Evolutionary conservation across 805 yeast species (phyloP).

Genomic region (Suhomyces faveliae): DNA sequence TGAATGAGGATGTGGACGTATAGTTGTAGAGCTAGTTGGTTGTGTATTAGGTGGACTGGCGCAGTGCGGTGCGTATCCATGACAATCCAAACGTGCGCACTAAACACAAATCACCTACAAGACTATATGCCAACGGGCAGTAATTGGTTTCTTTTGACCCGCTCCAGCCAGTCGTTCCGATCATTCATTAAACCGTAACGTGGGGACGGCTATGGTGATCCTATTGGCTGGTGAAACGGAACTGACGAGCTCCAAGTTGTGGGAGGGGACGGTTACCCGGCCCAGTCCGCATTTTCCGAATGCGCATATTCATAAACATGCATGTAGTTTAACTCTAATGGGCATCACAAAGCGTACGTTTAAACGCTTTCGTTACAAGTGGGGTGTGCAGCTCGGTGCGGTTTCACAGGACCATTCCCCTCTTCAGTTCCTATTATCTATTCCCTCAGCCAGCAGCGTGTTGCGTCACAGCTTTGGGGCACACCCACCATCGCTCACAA

Average conservation of each 20-base stretch:
- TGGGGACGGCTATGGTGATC: background rate
- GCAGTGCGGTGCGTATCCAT: background rate
- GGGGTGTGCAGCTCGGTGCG: background rate
- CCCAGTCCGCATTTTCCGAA: constrained; percentile 1
- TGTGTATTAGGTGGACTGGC: background rate
- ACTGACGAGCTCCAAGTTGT: background rate
- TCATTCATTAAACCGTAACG: background rate
- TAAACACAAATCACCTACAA: background rate
- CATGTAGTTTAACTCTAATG: background rate
- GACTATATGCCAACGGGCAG: background rate
- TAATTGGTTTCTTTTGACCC: background rate
- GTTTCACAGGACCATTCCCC: background rate
- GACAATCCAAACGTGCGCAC: background rate
- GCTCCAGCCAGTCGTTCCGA: background rate
- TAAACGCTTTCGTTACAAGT: background rate
- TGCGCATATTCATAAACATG: constrained; percentile 1
- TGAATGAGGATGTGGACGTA: too few species aligned
- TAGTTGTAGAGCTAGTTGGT: too few species aligned
- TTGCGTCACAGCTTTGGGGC: too few species aligned
- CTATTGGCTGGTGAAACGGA: background rate
- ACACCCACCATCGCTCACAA: too few species aligned
- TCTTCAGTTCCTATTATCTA: too few species aligned
- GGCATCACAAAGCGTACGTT: background rate
- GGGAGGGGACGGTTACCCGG: constrained; percentile 1
- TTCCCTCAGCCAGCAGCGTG: too few species aligned